phyloP scores from a whole-genome alignment of 1,284 basidiomycete species.

The Gomphus sp. region DNA sequence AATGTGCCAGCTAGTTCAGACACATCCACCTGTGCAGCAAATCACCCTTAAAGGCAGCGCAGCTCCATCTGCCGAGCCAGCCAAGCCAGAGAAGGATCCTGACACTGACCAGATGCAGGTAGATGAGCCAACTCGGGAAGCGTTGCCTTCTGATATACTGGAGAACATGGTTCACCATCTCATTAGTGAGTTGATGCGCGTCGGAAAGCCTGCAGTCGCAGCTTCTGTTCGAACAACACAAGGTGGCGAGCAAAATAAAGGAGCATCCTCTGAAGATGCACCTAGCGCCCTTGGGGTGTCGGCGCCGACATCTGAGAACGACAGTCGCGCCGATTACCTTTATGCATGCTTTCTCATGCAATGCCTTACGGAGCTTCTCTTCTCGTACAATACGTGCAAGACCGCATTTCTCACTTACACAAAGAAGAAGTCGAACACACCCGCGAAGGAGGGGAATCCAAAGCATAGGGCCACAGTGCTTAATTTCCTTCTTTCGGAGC shows the following conservation, averaged over 20 bases:
- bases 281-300: not conserved
- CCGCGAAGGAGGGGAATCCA: constrained; percentile 46
- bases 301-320: constrained; percentile 7
- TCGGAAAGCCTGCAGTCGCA: constrained; percentile 33
- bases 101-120: constrained; percentile 52
- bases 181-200: constrained; percentile 59
- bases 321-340: constrained; percentile 32
- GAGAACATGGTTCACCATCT: constrained; percentile 69
- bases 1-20: constrained; percentile 64
- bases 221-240: not conserved
- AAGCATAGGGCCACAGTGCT: constrained; percentile 60
- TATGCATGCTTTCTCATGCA: constrained; percentile 90
- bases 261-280: not conserved
- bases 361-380: constrained; percentile 83
- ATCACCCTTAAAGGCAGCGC: constrained; percentile 48
- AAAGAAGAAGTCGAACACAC: constrained; percentile 55
- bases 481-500: constrained; percentile 68
- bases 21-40: constrained; percentile 52
- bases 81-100: constrained; percentile 17
- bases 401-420: constrained; percentile 76
- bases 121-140: constrained; percentile 33
- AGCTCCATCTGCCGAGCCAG: constrained; percentile 14
- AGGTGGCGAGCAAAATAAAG: not conserved
- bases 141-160: constrained; percentile 35
- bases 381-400: constrained; percentile 92